Evolutionary conservation across 2,329 filamentous ascomycete species (phyloP), one percentile per base, ranked within the genome.

Genomic region (Cytospora paraplurivora): DNA sequence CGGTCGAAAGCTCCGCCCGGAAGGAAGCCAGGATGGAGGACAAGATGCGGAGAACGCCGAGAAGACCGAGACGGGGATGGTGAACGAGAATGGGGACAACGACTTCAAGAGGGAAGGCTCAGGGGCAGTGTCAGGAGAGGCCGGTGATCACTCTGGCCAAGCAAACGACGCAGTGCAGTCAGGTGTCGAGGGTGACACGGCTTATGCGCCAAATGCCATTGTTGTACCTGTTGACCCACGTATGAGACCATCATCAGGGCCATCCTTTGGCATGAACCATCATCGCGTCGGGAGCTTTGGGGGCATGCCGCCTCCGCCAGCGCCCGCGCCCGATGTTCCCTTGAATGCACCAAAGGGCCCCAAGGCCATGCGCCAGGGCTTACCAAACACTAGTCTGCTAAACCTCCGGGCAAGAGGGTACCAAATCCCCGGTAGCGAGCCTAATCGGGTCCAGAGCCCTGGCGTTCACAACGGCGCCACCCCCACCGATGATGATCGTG

Each of bases 301-400:
- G 21, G 65, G 54, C 33, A 67, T 67, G 65, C 63, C 63, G n/a
- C 62, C 65, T 15, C 65, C 65, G 7, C 58, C 65, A 58, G 67
- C 68, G 62, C 63, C 67, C 65, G 67, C 70, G 32, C 75, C 75
- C 27, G 77, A 78, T 67, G 78, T 82, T 58, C 86, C 86, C 52
- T 75, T 87, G 77, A 92, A 83, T 77, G 95, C 95, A 34, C 95
- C 95, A 34, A 96, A 90, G 61, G 95, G 93, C 11, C 95, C 95
- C 55, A 93, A 95, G 77, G 95, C 95, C 19, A 96, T 98, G 92
- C 86, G 94, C 67, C 90, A 95, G 76, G 92, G 93, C 35, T 81
- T 93, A 12, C 90, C 91, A 58, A 96, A 96, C 75, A 93, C 89
- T 63, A 91, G 90, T 69, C 84, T 91, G 59, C 84, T 88, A 68